Conservation (phyloP, 2,329 filamentous ascomycete genomes). For the Aureobasidium namibiae region DNA sequence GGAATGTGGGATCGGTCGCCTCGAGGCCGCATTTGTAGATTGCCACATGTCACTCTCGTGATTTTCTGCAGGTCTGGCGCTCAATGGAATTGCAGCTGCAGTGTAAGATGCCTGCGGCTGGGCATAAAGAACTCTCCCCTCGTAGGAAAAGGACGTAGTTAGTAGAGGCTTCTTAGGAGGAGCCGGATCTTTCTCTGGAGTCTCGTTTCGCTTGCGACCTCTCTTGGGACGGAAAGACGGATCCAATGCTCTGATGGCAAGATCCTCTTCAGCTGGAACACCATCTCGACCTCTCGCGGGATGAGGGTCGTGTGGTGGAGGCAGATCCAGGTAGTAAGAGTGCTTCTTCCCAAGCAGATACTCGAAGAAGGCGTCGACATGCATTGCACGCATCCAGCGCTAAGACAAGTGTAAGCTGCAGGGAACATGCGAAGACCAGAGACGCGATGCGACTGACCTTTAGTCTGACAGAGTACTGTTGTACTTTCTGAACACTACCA, state of each 20-base stretch:
- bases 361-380: slow-evolving; percentile 90
- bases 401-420: background rate
- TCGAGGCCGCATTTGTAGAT: slow-evolving; percentile 31
- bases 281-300: slow-evolving; percentile 65
- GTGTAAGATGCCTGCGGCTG: slow-evolving; percentile 43
- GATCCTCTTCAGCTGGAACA: slow-evolving; percentile 77
- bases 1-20: slow-evolving; percentile 32
- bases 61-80: slow-evolving; percentile 45
- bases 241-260: slow-evolving; percentile 74
- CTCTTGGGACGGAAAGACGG: slow-evolving; percentile 62
- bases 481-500: slow-evolving; percentile 77
- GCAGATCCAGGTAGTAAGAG: slow-evolving; percentile 71
- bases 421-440: background rate
- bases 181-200: slow-evolving; percentile 12
- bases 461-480: slow-evolving; percentile 85
- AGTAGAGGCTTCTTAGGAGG: slow-evolving; percentile 18
- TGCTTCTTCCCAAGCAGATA: slow-evolving; percentile 73
- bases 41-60: slow-evolving; percentile 45
- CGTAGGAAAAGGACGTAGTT: slow-evolving; percentile 4
- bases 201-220: slow-evolving; percentile 42
- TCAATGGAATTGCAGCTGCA: slow-evolving; percentile 43
- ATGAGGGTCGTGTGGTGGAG: slow-evolving; percentile 54
- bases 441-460: slow-evolving; percentile 52
- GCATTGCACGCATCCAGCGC: slow-evolving; percentile 95
- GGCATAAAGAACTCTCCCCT: slow-evolving; percentile 16